These are phyloP conservation scores for Teunomyces atbi DNA, from an alignment of 805 yeast species.

Conservation along the genomic window DNA sequence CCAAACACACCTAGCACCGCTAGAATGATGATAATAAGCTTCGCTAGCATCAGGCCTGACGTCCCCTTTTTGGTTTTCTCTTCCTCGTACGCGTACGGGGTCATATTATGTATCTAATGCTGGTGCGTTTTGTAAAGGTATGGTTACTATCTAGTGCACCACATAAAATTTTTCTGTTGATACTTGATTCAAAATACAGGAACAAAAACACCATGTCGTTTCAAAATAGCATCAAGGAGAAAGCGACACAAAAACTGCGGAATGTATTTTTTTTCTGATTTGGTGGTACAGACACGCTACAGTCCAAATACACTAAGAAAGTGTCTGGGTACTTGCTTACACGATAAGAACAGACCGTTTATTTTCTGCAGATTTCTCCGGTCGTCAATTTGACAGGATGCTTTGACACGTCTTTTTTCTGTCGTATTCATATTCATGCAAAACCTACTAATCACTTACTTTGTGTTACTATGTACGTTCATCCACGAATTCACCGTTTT, in stretches of 20 bases:
- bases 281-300: not conserved
- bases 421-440: no score
- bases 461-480: no score
- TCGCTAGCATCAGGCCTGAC: not conserved
- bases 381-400: no score
- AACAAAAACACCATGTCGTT: constrained; percentile 39
- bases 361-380: no score
- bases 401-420: no score
- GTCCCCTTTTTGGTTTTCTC: not conserved
- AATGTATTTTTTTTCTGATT: not conserved
- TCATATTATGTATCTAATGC: constrained; percentile 17
- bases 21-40: not conserved
- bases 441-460: no score
- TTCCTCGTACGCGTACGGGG: constrained; percentile 22
- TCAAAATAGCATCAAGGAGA: no score
- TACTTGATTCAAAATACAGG: constrained; percentile 7
- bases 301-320: not conserved
- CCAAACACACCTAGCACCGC: not conserved
- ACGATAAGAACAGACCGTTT: no score
- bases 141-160: not conserved
- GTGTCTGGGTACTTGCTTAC: no score
- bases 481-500: not conserved
- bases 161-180: constrained; percentile 3
- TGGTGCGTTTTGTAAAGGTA: not conserved
- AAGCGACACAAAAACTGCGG: no score